Conservation (phyloP, 1,284 basidiomycete genomes). For the Coniferiporia weirii region DNA sequence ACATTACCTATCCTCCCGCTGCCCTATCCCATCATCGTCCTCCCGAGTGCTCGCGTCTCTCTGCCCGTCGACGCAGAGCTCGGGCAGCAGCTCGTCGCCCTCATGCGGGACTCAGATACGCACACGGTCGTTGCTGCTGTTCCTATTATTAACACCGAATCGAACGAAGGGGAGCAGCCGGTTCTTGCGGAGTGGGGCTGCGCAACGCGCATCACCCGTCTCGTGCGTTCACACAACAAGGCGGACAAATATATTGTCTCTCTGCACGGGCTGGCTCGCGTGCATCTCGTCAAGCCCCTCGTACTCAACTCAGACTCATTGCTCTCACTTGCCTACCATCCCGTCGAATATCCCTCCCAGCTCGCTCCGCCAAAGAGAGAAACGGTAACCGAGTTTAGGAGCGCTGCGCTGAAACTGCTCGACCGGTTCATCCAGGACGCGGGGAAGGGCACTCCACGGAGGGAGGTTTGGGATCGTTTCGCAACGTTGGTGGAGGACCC, state of each 20-base stretch:
- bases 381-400: slow-evolving; percentile 57
- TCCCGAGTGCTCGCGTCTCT: slow-evolving; percentile 61
- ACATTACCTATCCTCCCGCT: slow-evolving; percentile 57
- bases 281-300: slow-evolving; percentile 37
- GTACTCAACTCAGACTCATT: slow-evolving; percentile 27
- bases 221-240: slow-evolving; percentile 47
- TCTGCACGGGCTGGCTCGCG: slow-evolving; percentile 58
- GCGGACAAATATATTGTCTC: slow-evolving; percentile 55
- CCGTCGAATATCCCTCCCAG: slow-evolving; percentile 45
- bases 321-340: slow-evolving; percentile 34
- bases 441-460: slow-evolving; percentile 36
- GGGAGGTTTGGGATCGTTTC: slow-evolving; percentile 61
- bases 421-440: slow-evolving; percentile 62
- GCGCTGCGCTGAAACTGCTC: slow-evolving; percentile 56
- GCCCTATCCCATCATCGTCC: slow-evolving; percentile 57
- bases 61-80: slow-evolving; percentile 50
- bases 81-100: slow-evolving; percentile 53
- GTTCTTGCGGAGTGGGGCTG: slow-evolving; percentile 38
- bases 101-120: slow-evolving; percentile 56
- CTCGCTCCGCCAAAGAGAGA: slow-evolving; percentile 46
- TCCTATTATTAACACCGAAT: slow-evolving; percentile 37
- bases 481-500: slow-evolving; percentile 61
- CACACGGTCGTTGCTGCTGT: slow-evolving; percentile 63
- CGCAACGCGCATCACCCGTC: slow-evolving; percentile 54
- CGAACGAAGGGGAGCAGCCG: slow-evolving; percentile 27